Conservation (phyloP, 2,329 filamentous ascomycete genomes). For the Alternaria gaisen region DNA sequence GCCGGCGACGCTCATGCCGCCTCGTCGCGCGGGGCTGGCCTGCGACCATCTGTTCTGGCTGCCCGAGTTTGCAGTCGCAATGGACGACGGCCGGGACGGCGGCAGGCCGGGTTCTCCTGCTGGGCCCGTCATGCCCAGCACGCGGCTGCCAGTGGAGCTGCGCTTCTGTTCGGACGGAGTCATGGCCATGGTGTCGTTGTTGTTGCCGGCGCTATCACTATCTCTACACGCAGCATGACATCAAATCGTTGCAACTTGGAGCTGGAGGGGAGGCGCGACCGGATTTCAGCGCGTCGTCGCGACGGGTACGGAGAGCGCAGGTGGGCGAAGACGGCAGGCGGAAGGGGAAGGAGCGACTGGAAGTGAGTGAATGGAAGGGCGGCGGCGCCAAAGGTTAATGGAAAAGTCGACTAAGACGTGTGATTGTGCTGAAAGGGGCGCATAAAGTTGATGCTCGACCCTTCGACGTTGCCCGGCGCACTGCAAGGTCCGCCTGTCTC, state of each 20-base stretch:
- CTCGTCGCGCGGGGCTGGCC: slow-evolving; percentile 65
- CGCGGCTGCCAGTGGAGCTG: slow-evolving; percentile 46
- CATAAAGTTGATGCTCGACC: slow-evolving; percentile 23
- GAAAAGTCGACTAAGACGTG: slow-evolving; percentile 8
- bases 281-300: not conserved
- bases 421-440: slow-evolving; percentile 27
- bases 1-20: slow-evolving; percentile 53
- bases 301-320: slow-evolving; percentile 16
- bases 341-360: slow-evolving; percentile 21
- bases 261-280: slow-evolving; percentile 1
- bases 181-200: slow-evolving; percentile 38
- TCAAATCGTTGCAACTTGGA: slow-evolving; percentile 16
- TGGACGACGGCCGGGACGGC: slow-evolving; percentile 57
- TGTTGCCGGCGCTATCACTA: slow-evolving; percentile 32
- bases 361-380: slow-evolving; percentile 33
- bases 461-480: slow-evolving; percentile 12
- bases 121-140: slow-evolving; percentile 55
- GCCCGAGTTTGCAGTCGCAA: slow-evolving; percentile 49
- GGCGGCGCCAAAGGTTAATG: slow-evolving; percentile 18
- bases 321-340: slow-evolving; percentile 1
- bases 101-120: slow-evolving; percentile 59
- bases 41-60: slow-evolving; percentile 63
- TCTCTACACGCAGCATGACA: slow-evolving; percentile 47
- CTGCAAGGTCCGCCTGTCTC: slow-evolving; percentile 26
- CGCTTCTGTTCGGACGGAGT: slow-evolving; percentile 45